Evolutionary conservation across 805 yeast species (phyloP), one percentile per base, ranked within the genome.

Genomic region (Metschnikowia amazonensis): DNA sequence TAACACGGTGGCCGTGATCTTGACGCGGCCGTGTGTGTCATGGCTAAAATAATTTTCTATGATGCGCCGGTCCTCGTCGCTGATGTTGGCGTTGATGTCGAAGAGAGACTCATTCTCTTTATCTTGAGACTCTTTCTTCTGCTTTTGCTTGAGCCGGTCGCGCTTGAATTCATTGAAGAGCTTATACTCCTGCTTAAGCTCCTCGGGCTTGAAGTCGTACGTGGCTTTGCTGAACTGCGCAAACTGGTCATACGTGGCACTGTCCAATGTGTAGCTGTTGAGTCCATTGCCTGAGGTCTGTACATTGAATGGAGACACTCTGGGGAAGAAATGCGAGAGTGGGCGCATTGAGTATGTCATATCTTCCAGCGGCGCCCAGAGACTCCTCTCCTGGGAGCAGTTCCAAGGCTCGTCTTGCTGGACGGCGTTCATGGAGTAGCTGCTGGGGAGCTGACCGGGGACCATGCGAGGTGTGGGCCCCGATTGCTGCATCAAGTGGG

Each of bases 21-120:
- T 60, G 8, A 71, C 74, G 28, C 75, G 52, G 45, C 64, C 59
- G 51, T 69, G 74, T 5, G 67, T 63, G 49, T 71, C 76, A 5
- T 42, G 43, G 27, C 64, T 61, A 53, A 71, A 71, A 52, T 71
- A 71, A 17, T 60, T 66, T 41, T 24, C 41, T 13, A 31, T 32
- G 33, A 14, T 33, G 20, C 32, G 32, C 3, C 20, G 30, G 6
- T 41, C 33, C 17, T 33, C 38, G 25, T 32, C 33, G 32, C 33
- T n/a, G 13, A 37, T 27, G 24, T 28, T 20, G 25, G 25, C 27
- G 6, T 13, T 10, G 5, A 21, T 13, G 16, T 20, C 36, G 27
- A 34, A 20, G 8, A n/a, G 14, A 10, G 16, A 9, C 25, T 34
- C 36, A 17, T 8, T 5, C 41, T 24, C 38, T 8, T 25, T n/a